Evolutionary conservation across 805 yeast genomes (phyloP), one percentile per base, ranked within the genome.

Genomic region (Alloascoidea hylecoeti): DNA sequence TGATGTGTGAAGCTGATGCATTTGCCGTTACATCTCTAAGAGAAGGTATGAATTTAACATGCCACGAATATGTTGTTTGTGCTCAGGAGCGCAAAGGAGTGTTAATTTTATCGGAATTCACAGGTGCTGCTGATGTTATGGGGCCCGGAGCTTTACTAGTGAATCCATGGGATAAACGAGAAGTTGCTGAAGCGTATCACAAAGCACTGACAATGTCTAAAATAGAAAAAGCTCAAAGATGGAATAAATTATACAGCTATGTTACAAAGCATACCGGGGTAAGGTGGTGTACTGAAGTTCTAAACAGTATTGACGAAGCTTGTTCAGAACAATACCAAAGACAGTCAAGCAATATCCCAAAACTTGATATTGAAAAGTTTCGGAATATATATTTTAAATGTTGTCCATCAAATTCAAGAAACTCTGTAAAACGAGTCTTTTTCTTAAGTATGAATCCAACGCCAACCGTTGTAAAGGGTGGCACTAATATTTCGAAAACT

Each of bases 31-130:
- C 94, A 5, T 82, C 95, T 1, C 71, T 89, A 66, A 76, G 98
- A 52, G 98, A 92, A 56, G 98, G 98, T 17, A 82, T 92, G 86
- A 92, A 92, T 49, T 65, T 92, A 51, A 88, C 97, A 0, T 89
- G 96, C 48, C 98, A 92, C 52, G 98, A 92, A 55, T 92, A 80
- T 53, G 70, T 86, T 33, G 32, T 39, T n/a, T 9, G 30, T n/a
- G 30, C 30, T 23, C 9, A 9, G 30, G 73, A 70, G 33, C 72
- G 72, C 42, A 76, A 79, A 45, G 79, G 95, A 0, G 95, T 96
- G 1, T 66, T 89, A 44, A 69, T 92, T 35, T 57, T 92, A 39
- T 82, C 95, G 30, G 98, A 92, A 56, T 92, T 92, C 49, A 86
- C 96, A 1, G 98, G 98, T 1, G 82, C 95, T 6, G 95, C 97